Conservation (phyloP, 805 yeast genomes). For the Wickerhamomyces canadensis region DNA sequence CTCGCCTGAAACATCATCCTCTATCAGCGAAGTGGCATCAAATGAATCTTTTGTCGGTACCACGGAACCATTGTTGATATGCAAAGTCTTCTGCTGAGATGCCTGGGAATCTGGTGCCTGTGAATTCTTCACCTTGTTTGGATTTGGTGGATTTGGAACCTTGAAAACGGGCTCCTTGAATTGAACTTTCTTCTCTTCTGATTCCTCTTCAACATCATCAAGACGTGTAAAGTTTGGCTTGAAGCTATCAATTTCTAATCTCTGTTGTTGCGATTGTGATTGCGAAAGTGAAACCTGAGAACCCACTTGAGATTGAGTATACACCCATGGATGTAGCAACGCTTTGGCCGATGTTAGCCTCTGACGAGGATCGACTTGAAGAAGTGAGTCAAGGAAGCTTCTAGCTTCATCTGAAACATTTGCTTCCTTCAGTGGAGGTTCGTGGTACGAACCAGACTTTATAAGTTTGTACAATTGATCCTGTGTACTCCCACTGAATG, state of each 20-base stretch:
- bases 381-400: slow-evolving; percentile 62
- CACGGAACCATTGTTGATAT: slow-evolving; percentile 5
- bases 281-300: slow-evolving; percentile 58
- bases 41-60: slow-evolving; percentile 10
- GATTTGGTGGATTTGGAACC: slow-evolving; percentile 15
- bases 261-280: slow-evolving; percentile 61
- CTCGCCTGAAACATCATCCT: slow-evolving; percentile 6
- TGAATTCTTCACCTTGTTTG: not conserved
- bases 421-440: slow-evolving; percentile 61
- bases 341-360: slow-evolving; percentile 77
- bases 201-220: slow-evolving; percentile 6
- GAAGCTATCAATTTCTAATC: slow-evolving; percentile 28
- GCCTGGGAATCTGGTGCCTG: slow-evolving; percentile 1
- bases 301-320: slow-evolving; percentile 12
- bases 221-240: slow-evolving; percentile 17
- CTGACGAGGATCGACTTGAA: slow-evolving; percentile 69
- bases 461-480: slow-evolving; percentile 77
- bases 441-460: slow-evolving; percentile 72
- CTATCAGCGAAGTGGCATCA: slow-evolving; percentile 19
- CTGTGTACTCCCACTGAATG: slow-evolving; percentile 91
- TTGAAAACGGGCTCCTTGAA: slow-evolving; percentile 17
- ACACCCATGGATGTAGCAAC: slow-evolving; percentile 77
- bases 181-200: not conserved
- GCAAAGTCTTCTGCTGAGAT: too few species aligned
- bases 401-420: slow-evolving; percentile 64